Base-by-base conservation (phyloP, 2,329 filamentous ascomycete genomes). In the Colletotrichum karsti region DNA sequence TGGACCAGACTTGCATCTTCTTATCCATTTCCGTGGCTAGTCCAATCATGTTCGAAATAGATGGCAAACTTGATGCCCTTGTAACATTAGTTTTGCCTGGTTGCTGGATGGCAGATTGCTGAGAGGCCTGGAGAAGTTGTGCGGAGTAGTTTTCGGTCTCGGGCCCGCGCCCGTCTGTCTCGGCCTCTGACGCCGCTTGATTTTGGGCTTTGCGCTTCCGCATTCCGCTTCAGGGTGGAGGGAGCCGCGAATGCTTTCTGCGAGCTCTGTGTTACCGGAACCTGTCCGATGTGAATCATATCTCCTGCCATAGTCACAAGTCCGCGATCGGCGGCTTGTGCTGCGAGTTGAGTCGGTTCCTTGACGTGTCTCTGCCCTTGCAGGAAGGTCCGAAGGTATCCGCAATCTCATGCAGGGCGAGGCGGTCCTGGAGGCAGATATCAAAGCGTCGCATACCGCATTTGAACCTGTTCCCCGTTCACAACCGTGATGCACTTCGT, bases 131-230 rank as follows among this genome's bases (percentile, higher is more conserved):
- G 42, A 13, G 42, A 33, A 42, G 24, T 10, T 24, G 22, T 48
- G 24, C 22, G 18, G 48, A 30, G 30, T 44, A 3, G 48, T 55
- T 62, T 46, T 55, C 63, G 63, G 63, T 39, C 24, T 62, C 57
- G 63, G 50, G 30, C n/a, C 62, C 46, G 62, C 56, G 55, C 56
- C n/a, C 56, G 35, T 35, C 12, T 15, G 12, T 42, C 35, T 64
- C 54, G 62, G 55, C 20, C 12, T 24, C 24, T 8, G 41, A 24
- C 7, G 20, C 62, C 46, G 28, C 30, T 61, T 24, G 30, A 18
- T 26, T 30, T 7, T 5, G 7, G 26, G n/a, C 7, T 10, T 35
- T n/a, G 41, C 8, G 8, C n/a, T 4, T 26, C 10, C 18, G 10
- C 20, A 56, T 54, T 33, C 30, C 30, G 30, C 30, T 12, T 12